phyloP scores from a whole-genome alignment of 768 basidiomycete species.

The Phaffia tasmanica region DNA sequence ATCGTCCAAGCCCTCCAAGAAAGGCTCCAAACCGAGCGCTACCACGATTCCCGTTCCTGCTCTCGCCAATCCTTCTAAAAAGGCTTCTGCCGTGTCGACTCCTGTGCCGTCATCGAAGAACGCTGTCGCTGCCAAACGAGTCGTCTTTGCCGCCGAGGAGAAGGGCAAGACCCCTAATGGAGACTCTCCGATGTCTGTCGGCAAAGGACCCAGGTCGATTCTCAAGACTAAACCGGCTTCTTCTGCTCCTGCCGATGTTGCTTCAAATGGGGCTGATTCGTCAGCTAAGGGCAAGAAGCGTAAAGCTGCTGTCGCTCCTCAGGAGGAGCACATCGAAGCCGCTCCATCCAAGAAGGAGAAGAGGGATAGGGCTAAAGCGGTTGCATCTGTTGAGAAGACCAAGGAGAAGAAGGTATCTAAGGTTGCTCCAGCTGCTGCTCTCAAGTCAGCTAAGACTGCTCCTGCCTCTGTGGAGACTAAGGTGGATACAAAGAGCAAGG shows the following conservation, averaged over 20 bases:
- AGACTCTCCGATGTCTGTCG: slow-evolving; percentile 14
- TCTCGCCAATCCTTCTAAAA: slow-evolving; percentile 9
- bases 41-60: not conserved
- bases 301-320: slow-evolving; percentile 1
- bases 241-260: slow-evolving; percentile 3
- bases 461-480: slow-evolving; percentile 5
- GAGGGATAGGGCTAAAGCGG: slow-evolving; percentile 22
- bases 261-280: slow-evolving; percentile 4
- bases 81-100: slow-evolving; percentile 5
- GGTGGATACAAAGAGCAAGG: slow-evolving; percentile 26
- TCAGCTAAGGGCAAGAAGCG: not conserved
- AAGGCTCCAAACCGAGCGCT: slow-evolving; percentile 8
- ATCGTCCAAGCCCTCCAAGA: slow-evolving; percentile 1
- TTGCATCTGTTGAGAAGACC: slow-evolving; percentile 28
- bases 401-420: slow-evolving; percentile 40
- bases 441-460: slow-evolving; percentile 3
- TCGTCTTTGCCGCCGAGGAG: slow-evolving; percentile 10
- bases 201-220: slow-evolving; percentile 25
- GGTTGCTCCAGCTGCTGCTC: slow-evolving; percentile 29
- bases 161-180: slow-evolving; percentile 21
- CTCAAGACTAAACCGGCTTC: slow-evolving; percentile 25
- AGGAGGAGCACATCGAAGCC: slow-evolving; percentile 3
- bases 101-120: slow-evolving; percentile 7
- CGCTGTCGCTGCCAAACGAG: not conserved
- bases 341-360: slow-evolving; percentile 23